phyloP scores from a whole-genome alignment of 176 grass and related monocot genomes.

The Oryza longistaminata region DNA sequence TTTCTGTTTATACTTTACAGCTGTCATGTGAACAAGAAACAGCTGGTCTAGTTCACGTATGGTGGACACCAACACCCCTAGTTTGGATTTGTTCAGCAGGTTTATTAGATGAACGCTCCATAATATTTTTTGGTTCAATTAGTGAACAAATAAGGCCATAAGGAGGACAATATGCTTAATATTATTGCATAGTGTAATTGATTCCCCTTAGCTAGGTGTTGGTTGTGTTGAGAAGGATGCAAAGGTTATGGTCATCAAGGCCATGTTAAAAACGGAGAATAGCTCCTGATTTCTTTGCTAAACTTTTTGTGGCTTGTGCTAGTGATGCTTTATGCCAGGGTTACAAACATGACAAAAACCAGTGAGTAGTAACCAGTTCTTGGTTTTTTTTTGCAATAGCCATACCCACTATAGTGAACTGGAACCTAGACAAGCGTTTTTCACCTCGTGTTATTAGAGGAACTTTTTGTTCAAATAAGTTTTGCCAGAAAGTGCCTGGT shows the following conservation, averaged over 20 bases:
- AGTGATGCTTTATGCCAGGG: background rate
- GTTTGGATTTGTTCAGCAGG: background rate
- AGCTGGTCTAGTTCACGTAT: background rate
- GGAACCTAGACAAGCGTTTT: background rate
- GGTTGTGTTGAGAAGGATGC: background rate
- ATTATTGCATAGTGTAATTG: background rate
- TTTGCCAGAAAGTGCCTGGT: too few species aligned
- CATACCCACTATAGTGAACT: background rate
- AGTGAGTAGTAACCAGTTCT: background rate
- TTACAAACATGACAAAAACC: background rate
- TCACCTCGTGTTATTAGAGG: background rate
- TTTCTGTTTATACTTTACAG: background rate
- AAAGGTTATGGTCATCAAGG: background rate
- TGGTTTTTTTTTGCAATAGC: background rate
- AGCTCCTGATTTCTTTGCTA: background rate
- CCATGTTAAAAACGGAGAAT: background rate
- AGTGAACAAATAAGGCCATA: background rate
- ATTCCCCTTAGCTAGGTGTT: background rate
- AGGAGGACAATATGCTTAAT: background rate
- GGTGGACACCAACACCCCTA: background rate
- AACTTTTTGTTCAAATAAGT: background rate
- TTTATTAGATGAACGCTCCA: background rate
- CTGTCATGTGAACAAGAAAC: background rate
- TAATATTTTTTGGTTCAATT: background rate
- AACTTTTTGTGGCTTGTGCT: background rate